phyloP scores from a whole-genome alignment of 768 basidiomycete species.

The Tylopilus vinaceipallidus region DNA sequence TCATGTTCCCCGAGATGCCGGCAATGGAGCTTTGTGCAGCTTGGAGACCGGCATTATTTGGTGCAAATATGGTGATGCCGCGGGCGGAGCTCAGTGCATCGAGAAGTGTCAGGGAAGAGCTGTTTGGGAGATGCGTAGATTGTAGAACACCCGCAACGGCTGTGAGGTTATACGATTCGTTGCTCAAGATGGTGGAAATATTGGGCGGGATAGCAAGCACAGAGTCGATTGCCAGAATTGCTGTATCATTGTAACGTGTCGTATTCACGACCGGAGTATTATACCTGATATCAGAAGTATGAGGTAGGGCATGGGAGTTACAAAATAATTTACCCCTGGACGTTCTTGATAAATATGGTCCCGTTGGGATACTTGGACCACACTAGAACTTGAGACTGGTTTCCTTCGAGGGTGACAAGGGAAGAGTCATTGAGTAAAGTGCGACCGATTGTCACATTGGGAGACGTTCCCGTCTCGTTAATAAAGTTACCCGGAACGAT shows the following conservation, averaged over 20 bases:
- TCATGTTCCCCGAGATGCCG: constrained; percentile 41
- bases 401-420: constrained; percentile 55
- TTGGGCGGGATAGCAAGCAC: constrained; percentile 54
- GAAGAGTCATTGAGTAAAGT: constrained; percentile 54
- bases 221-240: constrained; percentile 48
- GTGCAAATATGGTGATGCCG: constrained; percentile 71
- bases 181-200: constrained; percentile 40
- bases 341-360: constrained; percentile 46
- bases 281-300: constrained; percentile 16
- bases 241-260: constrained; percentile 37
- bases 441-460: constrained; percentile 61
- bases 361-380: constrained; percentile 41
- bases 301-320: neutral
- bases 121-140: constrained; percentile 22
- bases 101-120: constrained; percentile 26
- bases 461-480: constrained; percentile 41
- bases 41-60: constrained; percentile 50
- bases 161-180: constrained; percentile 40
- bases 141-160: constrained; percentile 20
- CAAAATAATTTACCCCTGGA: constrained; percentile 38
- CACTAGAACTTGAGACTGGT: constrained; percentile 53
- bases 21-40: constrained; percentile 34
- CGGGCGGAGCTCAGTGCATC: constrained; percentile 33
- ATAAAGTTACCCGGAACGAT: constrained; percentile 52
- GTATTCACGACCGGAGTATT: constrained; percentile 39